Evolutionary conservation across 2,329 filamentous ascomycete species (phyloP), one percentile per base, ranked within the genome.

Genomic region (Lojkania enalia): DNA sequence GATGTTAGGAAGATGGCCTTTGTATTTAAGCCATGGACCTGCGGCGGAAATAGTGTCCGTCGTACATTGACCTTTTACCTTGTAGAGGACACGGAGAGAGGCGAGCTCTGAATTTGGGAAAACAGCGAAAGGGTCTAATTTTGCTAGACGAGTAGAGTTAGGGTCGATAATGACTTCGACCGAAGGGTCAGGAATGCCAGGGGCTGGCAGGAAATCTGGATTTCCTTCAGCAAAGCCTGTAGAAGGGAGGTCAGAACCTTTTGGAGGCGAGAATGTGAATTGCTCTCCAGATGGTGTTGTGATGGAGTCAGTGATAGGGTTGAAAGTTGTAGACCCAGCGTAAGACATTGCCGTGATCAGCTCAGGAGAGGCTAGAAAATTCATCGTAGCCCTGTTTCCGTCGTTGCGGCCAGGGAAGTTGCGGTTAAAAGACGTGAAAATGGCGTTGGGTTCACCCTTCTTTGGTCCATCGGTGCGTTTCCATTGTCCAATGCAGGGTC

Each of bases 331-430:
- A 42, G 82, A 84, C 42, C 94, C 94, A 31, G 91, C 86, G 72
- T 95, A 99, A 11, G 89, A 83, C 85, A 99, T 92, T 39, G 94
- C 94, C 3, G 94, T 97, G 51, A 99, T 94, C 46, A 99, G 83
- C 72, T 99, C 94, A 5, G 94, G 94, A 0, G 91, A 96, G 7
- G 94, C 92, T 40, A 99, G 82, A 76, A 99, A 99, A 79, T 97
- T 99, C 91, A 97, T 96, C 6, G 94, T 99, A 31, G 87, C 85
- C 16, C 88, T 85, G 76, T 99, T 99, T 51, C 94, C 94, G 66
- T 99, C 94, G 70, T 99, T 99, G 55, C 94, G 88, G 49, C 90
- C 92, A 39, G 88, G 88, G 78, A 99, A 99, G 75, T 99, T 99
- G 49, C 94, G 88, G 80, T 99, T 99, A 77, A 96, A 99, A 1